Evolutionary conservation across 306 rosid species (phyloP).

Genomic region (Carpinus fangiana): DNA sequence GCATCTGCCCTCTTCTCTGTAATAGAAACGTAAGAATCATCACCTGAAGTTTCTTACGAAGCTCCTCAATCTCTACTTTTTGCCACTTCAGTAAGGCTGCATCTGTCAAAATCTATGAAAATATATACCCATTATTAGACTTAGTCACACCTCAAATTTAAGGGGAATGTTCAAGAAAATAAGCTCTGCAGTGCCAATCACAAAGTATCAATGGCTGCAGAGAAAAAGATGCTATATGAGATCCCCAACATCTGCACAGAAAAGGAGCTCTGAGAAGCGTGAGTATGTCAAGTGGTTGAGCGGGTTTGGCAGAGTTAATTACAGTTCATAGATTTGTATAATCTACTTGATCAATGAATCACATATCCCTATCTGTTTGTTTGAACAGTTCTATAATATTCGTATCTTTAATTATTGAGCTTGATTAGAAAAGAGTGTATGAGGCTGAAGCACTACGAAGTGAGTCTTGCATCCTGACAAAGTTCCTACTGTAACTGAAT

Average conservation of each 20-base stretch:
- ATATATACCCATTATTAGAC: constrained; percentile 10
- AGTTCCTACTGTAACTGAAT: too few species aligned
- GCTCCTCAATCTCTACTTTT: constrained; percentile 87
- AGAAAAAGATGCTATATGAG: constrained; percentile 1
- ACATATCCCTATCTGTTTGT: not conserved
- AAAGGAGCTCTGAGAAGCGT: not conserved
- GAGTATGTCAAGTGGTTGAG: not conserved
- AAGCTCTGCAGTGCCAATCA: not conserved
- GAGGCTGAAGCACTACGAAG: not conserved
- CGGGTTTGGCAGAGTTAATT: not conserved
- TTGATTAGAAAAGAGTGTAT: not conserved
- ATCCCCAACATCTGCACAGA: not conserved
- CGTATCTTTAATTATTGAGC: not conserved
- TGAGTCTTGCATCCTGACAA: not conserved
- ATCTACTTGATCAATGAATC: not conserved
- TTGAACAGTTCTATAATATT: not conserved
- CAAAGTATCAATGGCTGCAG: not conserved
- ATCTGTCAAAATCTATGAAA: constrained; percentile 81
- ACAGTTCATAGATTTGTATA: constrained; percentile 6
- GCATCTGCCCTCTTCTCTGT: constrained; percentile 1
- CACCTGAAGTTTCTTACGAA: constrained; percentile 86
- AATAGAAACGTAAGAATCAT: constrained; percentile 25
- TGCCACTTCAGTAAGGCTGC: constrained; percentile 93
- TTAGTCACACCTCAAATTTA: constrained; percentile 12
- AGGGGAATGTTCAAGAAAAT: constrained; percentile 1